Base-by-base conservation (phyloP, 2,329 filamentous ascomycete genomes). In the Eutypa lata region DNA sequence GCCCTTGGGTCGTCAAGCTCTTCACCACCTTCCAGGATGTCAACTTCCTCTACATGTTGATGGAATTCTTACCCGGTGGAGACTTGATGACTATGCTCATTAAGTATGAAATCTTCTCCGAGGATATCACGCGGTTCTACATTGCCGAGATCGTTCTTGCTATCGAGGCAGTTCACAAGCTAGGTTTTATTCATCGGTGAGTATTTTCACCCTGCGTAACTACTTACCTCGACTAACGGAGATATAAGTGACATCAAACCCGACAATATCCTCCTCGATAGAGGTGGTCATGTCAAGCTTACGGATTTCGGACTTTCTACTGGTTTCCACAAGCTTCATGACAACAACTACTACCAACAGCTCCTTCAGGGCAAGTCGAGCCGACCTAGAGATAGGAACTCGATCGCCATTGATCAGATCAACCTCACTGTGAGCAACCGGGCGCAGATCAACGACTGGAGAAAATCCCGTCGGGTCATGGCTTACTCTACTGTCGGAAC, bases 1-100 rank as follows among this genome's bases (percentile, higher is more conserved):
- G 94, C 68, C 93, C 94, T 5, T 99, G 94, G 94, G 90, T 99
- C 16, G 94, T 99, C 65, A 99, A 97, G 80, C 85, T 99, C 57
- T 96, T 90, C 76, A 97, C 94, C 13, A 97, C 94, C 1, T 99
- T 99, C 79, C 94, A 99, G 74, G 94, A 99, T 70, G 82, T 83
- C 45, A 93, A 94, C 61, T 99, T 97, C 76, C 79, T 99, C 35
- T 99, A 99, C 78, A 94, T 99, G 87, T 80, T 99, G 56, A 99
- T 99, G 94, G 94, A 99, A 74, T 99, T 97, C 74, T 82, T 99
- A 71, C 94, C 94, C 7, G 94, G 94, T 72, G 94, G 94, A 72
- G 94, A 99, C 76, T 74, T 99, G 71, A 99, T 99, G 94, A 99
- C 94, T 3, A 99, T 99, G 94, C 80, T 99, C 62, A 99, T 99